Percentiles rank a stretch among this genome's conserved stretches.
Conservation (phyloP, 1,284 basidiomycete genomes). For the Albatrellus sp. region DNA sequence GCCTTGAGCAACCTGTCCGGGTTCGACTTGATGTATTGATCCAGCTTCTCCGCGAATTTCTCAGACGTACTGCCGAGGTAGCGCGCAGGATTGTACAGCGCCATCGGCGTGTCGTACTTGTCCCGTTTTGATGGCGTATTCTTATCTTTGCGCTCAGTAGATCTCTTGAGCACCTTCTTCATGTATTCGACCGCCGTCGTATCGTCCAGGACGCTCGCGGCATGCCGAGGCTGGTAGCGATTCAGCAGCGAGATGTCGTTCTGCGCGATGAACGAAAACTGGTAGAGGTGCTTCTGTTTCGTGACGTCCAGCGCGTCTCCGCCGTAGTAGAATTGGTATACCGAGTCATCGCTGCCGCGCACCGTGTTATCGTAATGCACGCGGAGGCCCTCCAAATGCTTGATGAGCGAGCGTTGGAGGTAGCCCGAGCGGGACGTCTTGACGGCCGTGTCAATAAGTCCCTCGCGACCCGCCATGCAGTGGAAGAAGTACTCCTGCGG, state of each 20-base stretch:
- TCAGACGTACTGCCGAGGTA: constrained; percentile 91
- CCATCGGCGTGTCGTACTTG: constrained; percentile 62
- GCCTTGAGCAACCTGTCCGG: constrained; percentile 62
- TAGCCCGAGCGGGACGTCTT: constrained; percentile 99
- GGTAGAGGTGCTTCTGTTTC: constrained; percentile 82
- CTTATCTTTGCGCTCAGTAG: constrained; percentile 35
- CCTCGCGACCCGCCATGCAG: constrained; percentile 99
- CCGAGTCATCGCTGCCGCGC: constrained; percentile 84
- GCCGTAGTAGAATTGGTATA: constrained; percentile 96
- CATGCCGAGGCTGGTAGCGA: constrained; percentile 55
- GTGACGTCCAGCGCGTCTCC: constrained; percentile 96
- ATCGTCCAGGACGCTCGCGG: constrained; percentile 52
- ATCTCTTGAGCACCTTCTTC: constrained; percentile 83
- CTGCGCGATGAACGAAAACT: constrained; percentile 89
- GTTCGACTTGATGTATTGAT: constrained; percentile 74
- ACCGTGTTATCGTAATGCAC: constrained; percentile 99
- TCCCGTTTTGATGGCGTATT: constrained; percentile 32
- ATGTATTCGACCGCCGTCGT: constrained; percentile 67
- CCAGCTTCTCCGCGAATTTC: constrained; percentile 75
- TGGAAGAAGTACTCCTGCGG: constrained; percentile 99
- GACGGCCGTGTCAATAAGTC: constrained; percentile 98
- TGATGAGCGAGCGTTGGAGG: constrained; percentile 95
- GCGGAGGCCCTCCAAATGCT: constrained; percentile 92
- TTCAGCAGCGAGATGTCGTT: constrained; percentile 79
- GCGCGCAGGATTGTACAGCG: constrained; percentile 68